Evolutionary conservation across 2,329 filamentous ascomycete species (phyloP), one percentile per base, ranked within the genome.

Genomic region (Madurella fahalii): DNA sequence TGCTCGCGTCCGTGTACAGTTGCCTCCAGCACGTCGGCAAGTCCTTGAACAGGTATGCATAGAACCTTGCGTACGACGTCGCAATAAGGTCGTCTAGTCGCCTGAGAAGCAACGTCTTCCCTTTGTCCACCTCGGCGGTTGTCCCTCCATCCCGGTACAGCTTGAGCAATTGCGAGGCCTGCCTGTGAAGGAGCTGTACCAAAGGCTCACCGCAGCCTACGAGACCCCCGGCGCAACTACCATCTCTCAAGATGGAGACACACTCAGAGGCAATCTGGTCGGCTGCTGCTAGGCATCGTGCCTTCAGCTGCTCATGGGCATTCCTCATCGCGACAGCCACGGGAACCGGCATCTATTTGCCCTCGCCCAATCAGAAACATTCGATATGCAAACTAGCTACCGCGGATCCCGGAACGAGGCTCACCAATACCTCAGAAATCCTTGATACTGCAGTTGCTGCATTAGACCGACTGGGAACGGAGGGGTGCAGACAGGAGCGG

Each of bases 1-100:
- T 77, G 52, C 82, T 81, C 1, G 85, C 82, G 52, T 91, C 86
- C 1, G 85, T 85, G 65, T 89, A 91, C 5, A 92, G 70, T 59
- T 83, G 76, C 20, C 85, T 75, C 89, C 89, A 94, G 64, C 79
- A 82, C 9, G 68, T 65, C 0, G 86, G 86, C 5, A 93, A 79
- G 32, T 84, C 76, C 58, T 80, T 80, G 67, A 83, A 91, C 1
- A 83, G 78, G 58, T 82, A 90, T 4, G 85, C 79, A 63, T 92
- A 87, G 58, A 93, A 81, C 60, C 84, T 86, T 41, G 80, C 74
- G 52, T 84, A 83, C 0, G 86, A 81, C 13, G 87, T 70, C 8
- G 75, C 73, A 5, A 83, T 69, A 15, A 87, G 69, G 53, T 87
- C 80, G 37, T 79, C 70, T n/a, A 83, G 68, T 45, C 82, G 72